Percentiles rank a stretch among this genome's conserved stretches.
phyloP scores from a whole-genome alignment of 2,329 filamentous ascomycete species.

The Fusarium marasasianum region DNA sequence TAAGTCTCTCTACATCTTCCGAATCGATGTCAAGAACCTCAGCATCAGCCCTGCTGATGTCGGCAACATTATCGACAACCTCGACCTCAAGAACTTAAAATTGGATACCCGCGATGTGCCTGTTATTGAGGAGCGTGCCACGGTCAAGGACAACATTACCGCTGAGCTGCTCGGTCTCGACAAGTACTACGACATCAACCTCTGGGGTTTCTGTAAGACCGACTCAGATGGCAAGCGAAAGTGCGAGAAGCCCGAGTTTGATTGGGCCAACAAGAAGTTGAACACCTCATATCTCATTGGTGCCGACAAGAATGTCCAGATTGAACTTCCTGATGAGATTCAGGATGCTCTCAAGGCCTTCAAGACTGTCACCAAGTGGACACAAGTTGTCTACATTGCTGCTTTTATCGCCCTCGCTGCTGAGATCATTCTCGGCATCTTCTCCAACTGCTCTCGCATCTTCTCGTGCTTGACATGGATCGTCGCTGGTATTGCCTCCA shows the following conservation, averaged over 20 bases:
- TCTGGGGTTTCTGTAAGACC: conserved; percentile 88
- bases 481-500: conserved; percentile 70
- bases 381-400: conserved; percentile 81
- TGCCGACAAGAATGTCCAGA: conserved; percentile 59
- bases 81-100: conserved; percentile 32
- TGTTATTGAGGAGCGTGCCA: conserved; percentile 62
- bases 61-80: conserved; percentile 48
- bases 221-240: conserved; percentile 61
- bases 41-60: conserved; percentile 49
- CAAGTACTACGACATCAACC: conserved; percentile 81
- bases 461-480: conserved; percentile 86
- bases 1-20: conserved; percentile 67
- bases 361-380: conserved; percentile 79
- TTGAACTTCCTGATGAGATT: conserved; percentile 74
- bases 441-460: conserved; percentile 83
- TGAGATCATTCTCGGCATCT: conserved; percentile 81
- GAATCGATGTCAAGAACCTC: conserved; percentile 71
- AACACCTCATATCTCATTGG: conserved; percentile 66
- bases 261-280: conserved; percentile 81
- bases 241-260: conserved; percentile 76
- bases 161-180: conserved; percentile 69
- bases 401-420: conserved; percentile 74
- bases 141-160: conserved; percentile 60
- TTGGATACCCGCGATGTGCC: conserved; percentile 39
- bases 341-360: conserved; percentile 76